These are phyloP conservation scores for Stephanodiscus triporus DNA, from an alignment of 108 stramenopile genomes.

Conservation along the genomic window DNA sequence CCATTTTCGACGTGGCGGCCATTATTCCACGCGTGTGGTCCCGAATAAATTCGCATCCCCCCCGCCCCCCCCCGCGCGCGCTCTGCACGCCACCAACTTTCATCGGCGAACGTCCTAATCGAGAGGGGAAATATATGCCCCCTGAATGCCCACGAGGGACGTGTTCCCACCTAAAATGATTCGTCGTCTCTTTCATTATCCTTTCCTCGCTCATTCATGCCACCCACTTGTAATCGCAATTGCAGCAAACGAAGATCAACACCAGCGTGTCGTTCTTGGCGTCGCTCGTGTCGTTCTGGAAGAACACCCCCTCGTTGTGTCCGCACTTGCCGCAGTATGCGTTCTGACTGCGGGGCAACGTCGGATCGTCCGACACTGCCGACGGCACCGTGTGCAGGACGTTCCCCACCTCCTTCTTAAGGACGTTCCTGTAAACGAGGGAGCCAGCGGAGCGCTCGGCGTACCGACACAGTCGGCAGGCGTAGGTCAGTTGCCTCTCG, in stretches of 20 bases:
- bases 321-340: slow-evolving; percentile 86
- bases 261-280: slow-evolving; percentile 81
- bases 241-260: slow-evolving; percentile 92
- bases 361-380: slow-evolving; percentile 86
- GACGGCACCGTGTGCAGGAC: slow-evolving; percentile 82
- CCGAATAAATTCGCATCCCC: no score
- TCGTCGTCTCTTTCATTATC: no score
- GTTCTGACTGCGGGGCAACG: slow-evolving; percentile 82
- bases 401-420: slow-evolving; percentile 88
- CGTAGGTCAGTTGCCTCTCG: slow-evolving; percentile 68
- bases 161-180: no score
- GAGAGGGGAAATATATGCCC: no score
- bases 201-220: slow-evolving; percentile 5
- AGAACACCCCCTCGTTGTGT: slow-evolving; percentile 90
- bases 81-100: no score
- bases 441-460: slow-evolving; percentile 67
- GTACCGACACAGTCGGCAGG: slow-evolving; percentile 86
- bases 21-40: no score
- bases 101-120: no score
- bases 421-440: slow-evolving; percentile 79
- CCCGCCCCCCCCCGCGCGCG: no score
- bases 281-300: slow-evolving; percentile 78
- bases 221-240: slow-evolving; percentile 91
- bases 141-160: no score
- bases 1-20: no score